These are phyloP conservation scores for Boletus rufocinnamomeus DNA, from an alignment of 768 basidiomycete genomes.

Conservation along the genomic window DNA sequence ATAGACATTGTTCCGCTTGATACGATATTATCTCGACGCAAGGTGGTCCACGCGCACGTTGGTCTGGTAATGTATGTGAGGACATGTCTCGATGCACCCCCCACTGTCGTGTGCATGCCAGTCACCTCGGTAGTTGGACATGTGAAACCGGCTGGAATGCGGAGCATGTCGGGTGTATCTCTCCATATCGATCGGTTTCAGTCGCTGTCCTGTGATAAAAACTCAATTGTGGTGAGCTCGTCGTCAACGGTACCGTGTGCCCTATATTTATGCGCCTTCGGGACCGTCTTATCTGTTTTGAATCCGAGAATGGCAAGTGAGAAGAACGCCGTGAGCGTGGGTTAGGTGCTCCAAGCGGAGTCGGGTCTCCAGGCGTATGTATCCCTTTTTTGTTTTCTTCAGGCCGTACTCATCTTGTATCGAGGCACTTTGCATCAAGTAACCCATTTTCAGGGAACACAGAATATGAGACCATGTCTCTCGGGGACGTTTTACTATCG, in stretches of 20 bases:
- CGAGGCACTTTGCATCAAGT: no score
- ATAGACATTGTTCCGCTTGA: constrained; percentile 20
- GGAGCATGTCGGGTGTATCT: background rate
- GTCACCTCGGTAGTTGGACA: background rate
- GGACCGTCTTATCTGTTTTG: background rate
- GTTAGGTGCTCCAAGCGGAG: background rate
- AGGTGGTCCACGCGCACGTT: background rate
- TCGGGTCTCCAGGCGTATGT: background rate
- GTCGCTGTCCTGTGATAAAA: background rate
- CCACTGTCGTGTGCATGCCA: background rate
- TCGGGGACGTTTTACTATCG: no score
- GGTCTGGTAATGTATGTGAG: background rate
- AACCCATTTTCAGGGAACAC: no score
- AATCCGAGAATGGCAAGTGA: background rate
- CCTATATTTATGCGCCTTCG: background rate
- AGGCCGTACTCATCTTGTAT: no score
- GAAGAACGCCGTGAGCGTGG: background rate
- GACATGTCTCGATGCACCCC: background rate
- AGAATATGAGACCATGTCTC: no score
- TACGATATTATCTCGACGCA: constrained; percentile 9
- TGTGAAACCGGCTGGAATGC: constrained; percentile 1
- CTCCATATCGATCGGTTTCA: background rate
- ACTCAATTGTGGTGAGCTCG: background rate
- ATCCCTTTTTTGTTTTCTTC: no score
- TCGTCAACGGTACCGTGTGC: background rate